phyloP scores from a whole-genome alignment of 148 eudicot genomes.

The Diospyros kaki region DNA sequence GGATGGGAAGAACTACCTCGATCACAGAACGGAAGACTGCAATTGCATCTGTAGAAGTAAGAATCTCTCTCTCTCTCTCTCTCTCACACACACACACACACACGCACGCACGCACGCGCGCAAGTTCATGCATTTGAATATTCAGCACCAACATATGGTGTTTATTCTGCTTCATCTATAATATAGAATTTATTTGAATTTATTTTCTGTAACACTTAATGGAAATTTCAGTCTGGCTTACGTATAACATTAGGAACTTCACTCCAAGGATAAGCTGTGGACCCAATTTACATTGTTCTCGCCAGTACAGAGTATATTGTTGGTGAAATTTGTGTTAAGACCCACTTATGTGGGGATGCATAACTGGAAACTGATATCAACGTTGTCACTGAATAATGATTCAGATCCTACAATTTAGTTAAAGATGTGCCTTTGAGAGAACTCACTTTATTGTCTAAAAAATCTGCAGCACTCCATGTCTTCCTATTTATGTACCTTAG shows the following conservation, averaged over 20 bases:
- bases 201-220: background rate
- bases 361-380: background rate
- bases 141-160: background rate
- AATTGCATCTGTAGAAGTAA: constrained; percentile 60
- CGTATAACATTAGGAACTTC: background rate
- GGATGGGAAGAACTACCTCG: constrained; percentile 71
- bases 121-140: too few species aligned
- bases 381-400: background rate
- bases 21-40: constrained; percentile 55
- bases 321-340: background rate
- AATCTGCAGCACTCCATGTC: background rate
- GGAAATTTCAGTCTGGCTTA: background rate
- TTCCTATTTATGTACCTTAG: background rate
- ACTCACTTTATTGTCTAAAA: background rate
- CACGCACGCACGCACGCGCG: background rate
- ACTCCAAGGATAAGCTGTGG: constrained; percentile 4
- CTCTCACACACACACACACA: background rate
- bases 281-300: background rate
- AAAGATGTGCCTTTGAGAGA: background rate
- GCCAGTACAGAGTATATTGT: background rate
- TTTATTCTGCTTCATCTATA: background rate
- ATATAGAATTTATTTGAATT: background rate
- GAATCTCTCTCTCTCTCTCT: constrained; percentile 1
- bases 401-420: background rate
- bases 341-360: background rate